phyloP scores from a whole-genome alignment of 2,329 filamentous ascomycete species.

The Diplodia seriata region DNA sequence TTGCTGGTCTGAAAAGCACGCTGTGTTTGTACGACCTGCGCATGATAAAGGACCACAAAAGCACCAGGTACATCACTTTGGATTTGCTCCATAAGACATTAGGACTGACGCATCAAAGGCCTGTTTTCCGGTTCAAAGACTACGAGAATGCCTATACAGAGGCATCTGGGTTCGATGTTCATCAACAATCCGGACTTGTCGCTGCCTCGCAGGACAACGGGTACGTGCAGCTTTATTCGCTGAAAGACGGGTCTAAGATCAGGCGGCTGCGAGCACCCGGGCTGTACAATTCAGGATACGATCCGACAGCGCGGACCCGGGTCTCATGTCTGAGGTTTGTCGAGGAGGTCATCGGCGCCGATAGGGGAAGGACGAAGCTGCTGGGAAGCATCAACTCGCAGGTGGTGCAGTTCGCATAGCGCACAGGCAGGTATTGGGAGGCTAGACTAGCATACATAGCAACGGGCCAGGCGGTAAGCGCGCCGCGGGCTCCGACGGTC shows the following conservation, averaged over 20 bases:
- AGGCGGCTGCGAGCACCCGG: conserved; percentile 1
- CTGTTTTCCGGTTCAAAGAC: conserved; percentile 40
- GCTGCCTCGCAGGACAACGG: conserved; percentile 43
- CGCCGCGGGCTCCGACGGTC: background rate
- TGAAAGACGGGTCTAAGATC: conserved; percentile 46
- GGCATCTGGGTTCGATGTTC: conserved; percentile 42
- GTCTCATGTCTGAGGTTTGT: conserved; percentile 42
- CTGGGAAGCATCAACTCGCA: conserved; percentile 26
- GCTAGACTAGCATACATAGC: background rate
- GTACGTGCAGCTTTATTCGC: conserved; percentile 41
- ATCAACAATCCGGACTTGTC: conserved; percentile 42
- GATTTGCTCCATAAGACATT: background rate
- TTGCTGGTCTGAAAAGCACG: conserved; percentile 33
- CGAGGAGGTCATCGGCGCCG: conserved; percentile 37
- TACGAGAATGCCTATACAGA: conserved; percentile 40
- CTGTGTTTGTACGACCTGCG: conserved; percentile 36
- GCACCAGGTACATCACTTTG: conserved; percentile 33
- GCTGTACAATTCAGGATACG: background rate
- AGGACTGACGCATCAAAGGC: conserved; percentile 34
- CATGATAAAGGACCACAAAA: conserved; percentile 35
- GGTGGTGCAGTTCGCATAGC: conserved; percentile 27
- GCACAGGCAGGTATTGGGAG: background rate
- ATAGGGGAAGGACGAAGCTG: conserved; percentile 33
- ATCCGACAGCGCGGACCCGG: conserved; percentile 31
- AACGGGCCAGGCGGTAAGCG: conserved; percentile 9